Conservation (phyloP, 352 stramenopile genomes). For the Blastocystis sp. region DNA sequence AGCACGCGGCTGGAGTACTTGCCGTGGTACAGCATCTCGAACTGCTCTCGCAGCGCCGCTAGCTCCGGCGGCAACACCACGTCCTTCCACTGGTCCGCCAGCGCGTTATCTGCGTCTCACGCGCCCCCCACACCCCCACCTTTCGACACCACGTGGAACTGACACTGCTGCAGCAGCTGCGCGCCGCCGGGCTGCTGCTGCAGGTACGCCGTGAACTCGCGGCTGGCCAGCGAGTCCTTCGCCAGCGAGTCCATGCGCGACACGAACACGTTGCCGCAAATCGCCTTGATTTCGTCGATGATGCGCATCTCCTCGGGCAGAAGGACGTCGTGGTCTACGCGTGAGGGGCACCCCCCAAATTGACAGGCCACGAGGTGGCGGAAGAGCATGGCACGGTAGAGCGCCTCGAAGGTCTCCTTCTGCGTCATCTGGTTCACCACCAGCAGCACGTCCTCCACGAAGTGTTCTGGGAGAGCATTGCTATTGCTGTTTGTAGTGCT, state of each 20-base stretch:
- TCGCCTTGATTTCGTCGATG: slow-evolving; percentile 21
- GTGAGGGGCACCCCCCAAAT: background rate
- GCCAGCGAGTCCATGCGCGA: slow-evolving; percentile 38
- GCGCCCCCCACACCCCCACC: background rate
- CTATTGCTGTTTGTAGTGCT: no score
- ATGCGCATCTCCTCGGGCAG: background rate
- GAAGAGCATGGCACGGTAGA: background rate
- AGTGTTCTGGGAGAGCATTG: background rate
- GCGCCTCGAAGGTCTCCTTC: slow-evolving; percentile 33
- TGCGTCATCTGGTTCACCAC: background rate
- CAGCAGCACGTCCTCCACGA: background rate
- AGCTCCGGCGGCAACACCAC: background rate
- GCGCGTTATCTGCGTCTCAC: background rate
- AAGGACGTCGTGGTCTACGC: slow-evolving; percentile 7
- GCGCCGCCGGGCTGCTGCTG: background rate
- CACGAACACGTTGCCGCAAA: slow-evolving; percentile 46
- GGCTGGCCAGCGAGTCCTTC: slow-evolving; percentile 11
- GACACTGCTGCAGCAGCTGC: background rate
- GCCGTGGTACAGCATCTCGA: background rate
- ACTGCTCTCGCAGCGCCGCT: background rate
- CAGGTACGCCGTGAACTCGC: slow-evolving; percentile 1
- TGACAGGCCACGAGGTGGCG: slow-evolving; percentile 27
- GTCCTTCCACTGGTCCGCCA: background rate
- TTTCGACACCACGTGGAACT: slow-evolving; percentile 47
- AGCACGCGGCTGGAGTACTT: slow-evolving; percentile 22